phyloP scores from a whole-genome alignment of 2,329 filamentous ascomycete genomes.

The Orbilia javanica region DNA sequence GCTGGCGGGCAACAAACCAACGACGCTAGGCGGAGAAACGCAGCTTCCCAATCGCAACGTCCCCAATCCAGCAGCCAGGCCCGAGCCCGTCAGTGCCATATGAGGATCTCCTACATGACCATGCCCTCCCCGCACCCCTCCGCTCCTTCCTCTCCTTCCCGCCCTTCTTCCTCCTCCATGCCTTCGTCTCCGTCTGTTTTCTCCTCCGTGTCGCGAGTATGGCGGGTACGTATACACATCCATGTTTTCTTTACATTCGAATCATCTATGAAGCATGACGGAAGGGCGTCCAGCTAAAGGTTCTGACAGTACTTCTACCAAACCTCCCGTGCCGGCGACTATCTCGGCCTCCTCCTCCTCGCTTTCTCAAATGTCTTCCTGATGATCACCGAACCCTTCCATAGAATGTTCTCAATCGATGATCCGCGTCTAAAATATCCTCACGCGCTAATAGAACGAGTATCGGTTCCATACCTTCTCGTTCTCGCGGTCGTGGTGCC shows the following conservation, averaged over 20 bases:
- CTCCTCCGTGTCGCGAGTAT: constrained; percentile 69
- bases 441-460: constrained; percentile 84
- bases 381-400: constrained; percentile 80
- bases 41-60: constrained; percentile 4
- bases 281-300: not conserved
- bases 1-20: not conserved
- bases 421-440: constrained; percentile 88
- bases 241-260: not conserved
- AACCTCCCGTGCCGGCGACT: constrained; percentile 89
- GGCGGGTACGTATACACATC: constrained; percentile 65
- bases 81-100: not conserved
- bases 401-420: constrained; percentile 92
- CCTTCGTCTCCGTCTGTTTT: constrained; percentile 64
- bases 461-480: constrained; percentile 82
- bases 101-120: constrained; percentile 48
- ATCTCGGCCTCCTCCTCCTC: constrained; percentile 81
- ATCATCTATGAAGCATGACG: not conserved
- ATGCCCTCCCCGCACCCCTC: constrained; percentile 28
- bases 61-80: not conserved
- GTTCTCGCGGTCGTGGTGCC: constrained; percentile 72
- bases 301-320: constrained; percentile 64
- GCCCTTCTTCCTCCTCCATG: constrained; percentile 61
- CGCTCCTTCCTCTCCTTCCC: constrained; percentile 8
- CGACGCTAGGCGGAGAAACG: constrained; percentile 2
- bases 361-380: constrained; percentile 59